Conservation (phyloP, 2,329 filamentous ascomycete genomes). For the Boeremia lycopersici region DNA sequence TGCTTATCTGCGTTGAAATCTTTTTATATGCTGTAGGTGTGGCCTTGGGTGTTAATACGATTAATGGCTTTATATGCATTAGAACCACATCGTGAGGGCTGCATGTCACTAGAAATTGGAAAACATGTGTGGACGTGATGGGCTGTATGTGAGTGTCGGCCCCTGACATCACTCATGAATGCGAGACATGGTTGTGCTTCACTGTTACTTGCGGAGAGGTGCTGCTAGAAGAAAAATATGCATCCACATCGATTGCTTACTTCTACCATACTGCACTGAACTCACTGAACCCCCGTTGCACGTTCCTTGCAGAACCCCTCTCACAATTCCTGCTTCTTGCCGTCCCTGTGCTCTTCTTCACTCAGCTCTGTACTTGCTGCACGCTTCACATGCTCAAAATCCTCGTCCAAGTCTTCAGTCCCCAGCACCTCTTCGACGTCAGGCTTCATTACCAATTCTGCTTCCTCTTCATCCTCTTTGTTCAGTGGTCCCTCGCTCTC, state of each 20-base stretch:
- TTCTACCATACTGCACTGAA: too few species aligned
- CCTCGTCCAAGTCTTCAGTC: constrained; percentile 27
- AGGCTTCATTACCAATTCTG: constrained; percentile 38
- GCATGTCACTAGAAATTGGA: too few species aligned
- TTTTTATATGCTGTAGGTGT: too few species aligned
- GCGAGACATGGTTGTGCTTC: background rate
- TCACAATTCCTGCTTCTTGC: constrained; percentile 14
- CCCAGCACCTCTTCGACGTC: constrained; percentile 18
- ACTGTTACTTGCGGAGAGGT: too few species aligned
- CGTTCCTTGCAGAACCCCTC: background rate
- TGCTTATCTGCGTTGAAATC: too few species aligned
- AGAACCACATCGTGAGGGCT: too few species aligned
- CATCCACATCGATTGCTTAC: too few species aligned
- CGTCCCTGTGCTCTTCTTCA: background rate
- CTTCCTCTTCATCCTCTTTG: constrained; percentile 39
- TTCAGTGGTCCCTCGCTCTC: constrained; percentile 41
- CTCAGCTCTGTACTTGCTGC: constrained; percentile 7
- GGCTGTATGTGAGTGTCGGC: background rate
- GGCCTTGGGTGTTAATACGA: too few species aligned
- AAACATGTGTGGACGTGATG: too few species aligned
- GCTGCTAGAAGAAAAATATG: too few species aligned
- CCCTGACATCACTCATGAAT: background rate
- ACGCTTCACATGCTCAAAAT: constrained; percentile 32
- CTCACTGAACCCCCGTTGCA: background rate
- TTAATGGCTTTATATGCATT: too few species aligned